These are phyloP conservation scores for Beauveria sp. DNA, from an alignment of 2,329 filamentous ascomycete species.

Conservation along the genomic window DNA sequence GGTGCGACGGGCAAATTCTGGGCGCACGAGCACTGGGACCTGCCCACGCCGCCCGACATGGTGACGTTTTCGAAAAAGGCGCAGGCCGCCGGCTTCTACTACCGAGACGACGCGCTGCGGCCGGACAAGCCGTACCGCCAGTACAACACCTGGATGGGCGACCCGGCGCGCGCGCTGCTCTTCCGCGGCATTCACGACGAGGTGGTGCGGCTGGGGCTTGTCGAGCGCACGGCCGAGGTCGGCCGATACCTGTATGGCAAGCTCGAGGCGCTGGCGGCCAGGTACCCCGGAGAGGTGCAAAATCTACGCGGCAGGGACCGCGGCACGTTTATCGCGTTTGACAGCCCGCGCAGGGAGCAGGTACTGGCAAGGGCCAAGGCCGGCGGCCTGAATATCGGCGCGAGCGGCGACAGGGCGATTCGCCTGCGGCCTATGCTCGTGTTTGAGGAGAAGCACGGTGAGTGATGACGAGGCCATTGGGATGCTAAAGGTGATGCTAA, in stretches of 20 bases:
- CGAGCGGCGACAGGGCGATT: conserved; percentile 10
- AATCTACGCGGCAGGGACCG: conserved; percentile 82
- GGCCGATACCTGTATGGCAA: conserved; percentile 71
- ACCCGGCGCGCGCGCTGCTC: conserved; percentile 74
- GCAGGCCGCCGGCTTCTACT: conserved; percentile 90
- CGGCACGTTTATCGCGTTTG: conserved; percentile 90
- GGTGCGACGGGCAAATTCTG: conserved; percentile 92
- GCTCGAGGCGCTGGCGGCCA: conserved; percentile 57
- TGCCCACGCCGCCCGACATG: conserved; percentile 75
- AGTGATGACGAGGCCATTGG: neutral
- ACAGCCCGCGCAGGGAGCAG: conserved; percentile 70
- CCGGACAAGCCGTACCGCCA: conserved; percentile 92
- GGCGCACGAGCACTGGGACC: conserved; percentile 92
- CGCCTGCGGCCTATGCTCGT: conserved; percentile 12
- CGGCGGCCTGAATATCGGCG: conserved; percentile 9
- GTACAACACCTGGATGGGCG: conserved; percentile 98
- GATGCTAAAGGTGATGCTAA: neutral
- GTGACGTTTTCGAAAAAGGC: conserved; percentile 96
- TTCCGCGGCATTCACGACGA: conserved; percentile 83
- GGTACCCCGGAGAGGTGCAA: conserved; percentile 69
- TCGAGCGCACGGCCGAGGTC: conserved; percentile 67
- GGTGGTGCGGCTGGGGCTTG: conserved; percentile 66
- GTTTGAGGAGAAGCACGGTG: conserved; percentile 12
- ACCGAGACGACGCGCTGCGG: conserved; percentile 66
- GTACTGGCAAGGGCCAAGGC: conserved; percentile 52